phyloP scores from a whole-genome alignment of 306 rosid species.

The Fragaria nilgerrensis region DNA sequence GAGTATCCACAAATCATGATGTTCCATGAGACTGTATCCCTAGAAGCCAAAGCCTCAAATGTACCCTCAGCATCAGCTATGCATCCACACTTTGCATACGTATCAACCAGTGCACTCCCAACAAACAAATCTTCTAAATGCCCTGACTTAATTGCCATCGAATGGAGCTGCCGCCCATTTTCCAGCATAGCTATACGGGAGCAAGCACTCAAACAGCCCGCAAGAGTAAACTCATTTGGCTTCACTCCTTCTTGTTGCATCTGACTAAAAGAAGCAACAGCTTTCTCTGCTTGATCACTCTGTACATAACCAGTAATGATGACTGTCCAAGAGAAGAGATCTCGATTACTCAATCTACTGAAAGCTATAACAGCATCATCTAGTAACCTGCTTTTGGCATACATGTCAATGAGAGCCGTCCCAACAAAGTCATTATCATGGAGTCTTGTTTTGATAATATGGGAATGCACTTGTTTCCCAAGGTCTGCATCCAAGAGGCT shows the following conservation, averaged over 20 bases:
- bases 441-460: conserved; percentile 27
- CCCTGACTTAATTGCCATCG: conserved; percentile 31
- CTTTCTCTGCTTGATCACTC: conserved; percentile 23
- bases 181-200: conserved; percentile 28
- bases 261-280: conserved; percentile 26
- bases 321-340: conserved; percentile 38
- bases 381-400: conserved; percentile 23
- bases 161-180: conserved; percentile 37
- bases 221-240: conserved; percentile 35
- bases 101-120: conserved; percentile 35
- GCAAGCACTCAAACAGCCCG: conserved; percentile 40
- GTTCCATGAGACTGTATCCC: conserved; percentile 37
- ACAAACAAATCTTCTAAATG: conserved; percentile 31
- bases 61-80: conserved; percentile 33
- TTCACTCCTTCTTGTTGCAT: conserved; percentile 39
- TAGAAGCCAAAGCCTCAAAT: conserved; percentile 19
- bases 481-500: conserved; percentile 23
- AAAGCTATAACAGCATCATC: conserved; percentile 35
- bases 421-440: conserved; percentile 24
- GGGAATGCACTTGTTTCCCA: conserved; percentile 38
- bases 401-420: conserved; percentile 42
- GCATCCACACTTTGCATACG: conserved; percentile 40
- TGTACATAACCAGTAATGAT: conserved; percentile 28
- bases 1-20: conserved; percentile 36
- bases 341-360: conserved; percentile 26